Percentiles rank a stretch among this genome's conserved stretches.
Evolutionary conservation across 176 grass and related monocot genomes (phyloP).

Genomic region (Puccinellia tenuiflora): DNA sequence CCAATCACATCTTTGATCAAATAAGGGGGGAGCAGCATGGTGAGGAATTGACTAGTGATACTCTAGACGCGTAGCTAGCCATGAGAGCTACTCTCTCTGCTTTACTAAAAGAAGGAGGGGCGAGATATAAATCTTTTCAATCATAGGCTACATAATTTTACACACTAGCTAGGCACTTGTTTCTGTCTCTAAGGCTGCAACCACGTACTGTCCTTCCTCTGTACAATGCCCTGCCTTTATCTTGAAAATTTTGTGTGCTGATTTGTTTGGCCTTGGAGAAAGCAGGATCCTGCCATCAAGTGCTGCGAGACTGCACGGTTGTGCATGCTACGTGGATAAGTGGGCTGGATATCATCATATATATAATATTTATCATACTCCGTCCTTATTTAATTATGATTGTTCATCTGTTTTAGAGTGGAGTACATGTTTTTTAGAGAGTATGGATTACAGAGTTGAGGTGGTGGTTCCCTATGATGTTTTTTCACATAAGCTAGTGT

Average conservation of each 20-base stretch:
- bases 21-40: constrained; percentile 41
- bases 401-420: neutral
- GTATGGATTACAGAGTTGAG: neutral
- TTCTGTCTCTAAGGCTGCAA: constrained; percentile 44
- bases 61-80: constrained; percentile 48
- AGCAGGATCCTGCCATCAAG: constrained; percentile 36
- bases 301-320: constrained; percentile 8
- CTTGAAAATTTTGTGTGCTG: constrained; percentile 21
- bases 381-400: neutral
- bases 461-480: neutral
- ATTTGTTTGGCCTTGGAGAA: constrained; percentile 44
- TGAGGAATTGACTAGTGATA: constrained; percentile 42
- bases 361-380: neutral
- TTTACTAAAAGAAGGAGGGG: constrained; percentile 33
- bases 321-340: constrained; percentile 19
- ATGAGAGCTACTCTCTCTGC: constrained; percentile 42
- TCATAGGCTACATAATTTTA: constrained; percentile 39
- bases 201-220: constrained; percentile 17
- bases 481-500: neutral
- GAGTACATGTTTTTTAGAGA: neutral
- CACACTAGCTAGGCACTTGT: constrained; percentile 42
- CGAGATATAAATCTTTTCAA: constrained; percentile 37
- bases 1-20: constrained; percentile 31
- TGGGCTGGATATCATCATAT: constrained; percentile 1
- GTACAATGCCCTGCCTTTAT: constrained; percentile 35